Conservation (phyloP, 148 eudicot genomes). For the Tetragonia tetragonoides region DNA sequence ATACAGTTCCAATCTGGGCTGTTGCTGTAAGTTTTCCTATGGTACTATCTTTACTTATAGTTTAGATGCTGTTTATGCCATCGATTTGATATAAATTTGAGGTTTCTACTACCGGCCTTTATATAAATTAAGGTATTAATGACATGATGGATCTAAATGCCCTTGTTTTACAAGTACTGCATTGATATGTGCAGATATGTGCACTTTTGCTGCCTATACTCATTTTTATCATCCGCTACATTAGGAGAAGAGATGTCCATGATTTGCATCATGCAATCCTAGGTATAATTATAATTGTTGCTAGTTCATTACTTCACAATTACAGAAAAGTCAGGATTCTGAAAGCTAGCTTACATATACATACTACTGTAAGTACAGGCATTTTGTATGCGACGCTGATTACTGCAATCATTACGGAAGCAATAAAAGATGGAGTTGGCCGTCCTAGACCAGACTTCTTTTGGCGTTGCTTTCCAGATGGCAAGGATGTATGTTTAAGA, state of each 20-base stretch:
- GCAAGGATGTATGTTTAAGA: conserved; percentile 46
- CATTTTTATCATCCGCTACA: conserved; percentile 48
- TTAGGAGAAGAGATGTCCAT: conserved; percentile 58
- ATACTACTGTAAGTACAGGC: conserved; percentile 37
- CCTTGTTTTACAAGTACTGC: neutral
- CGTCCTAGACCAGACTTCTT: conserved; percentile 93
- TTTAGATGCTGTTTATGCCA: too few relatives aligned
- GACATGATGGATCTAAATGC: too few relatives aligned
- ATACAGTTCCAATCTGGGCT: conserved; percentile 76
- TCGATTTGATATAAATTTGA: too few relatives aligned
- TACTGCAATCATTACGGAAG: conserved; percentile 76
- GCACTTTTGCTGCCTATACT: conserved; percentile 61
- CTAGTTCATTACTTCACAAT: neutral
- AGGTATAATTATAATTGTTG: conserved; percentile 36
- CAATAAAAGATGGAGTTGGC: conserved; percentile 87
- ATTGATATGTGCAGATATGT: conserved; percentile 39
- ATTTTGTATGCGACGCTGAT: conserved; percentile 61
- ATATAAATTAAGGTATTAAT: too few relatives aligned
- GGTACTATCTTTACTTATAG: too few relatives aligned
- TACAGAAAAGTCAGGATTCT: neutral
- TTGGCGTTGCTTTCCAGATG: conserved; percentile 96
- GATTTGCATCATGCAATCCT: conserved; percentile 76
- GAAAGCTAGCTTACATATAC: neutral
- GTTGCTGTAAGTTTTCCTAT: conserved; percentile 54
- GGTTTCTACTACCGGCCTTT: too few relatives aligned